Base-by-base conservation (phyloP, 768 basidiomycete genomes). In the Boletus huronensis region DNA sequence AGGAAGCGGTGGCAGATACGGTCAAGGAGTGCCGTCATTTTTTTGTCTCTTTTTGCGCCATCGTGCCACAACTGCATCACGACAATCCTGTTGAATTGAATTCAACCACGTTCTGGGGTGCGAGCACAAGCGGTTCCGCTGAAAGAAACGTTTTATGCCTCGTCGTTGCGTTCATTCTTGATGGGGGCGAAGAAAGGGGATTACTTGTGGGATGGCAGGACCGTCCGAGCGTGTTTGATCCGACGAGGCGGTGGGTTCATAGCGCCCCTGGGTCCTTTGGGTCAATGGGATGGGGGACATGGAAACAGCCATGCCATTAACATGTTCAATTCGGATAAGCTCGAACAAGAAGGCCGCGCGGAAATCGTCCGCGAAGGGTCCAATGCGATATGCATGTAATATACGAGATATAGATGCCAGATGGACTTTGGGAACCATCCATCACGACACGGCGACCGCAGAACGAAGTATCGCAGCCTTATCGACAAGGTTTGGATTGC, bases 71-170 rank as follows among this genome's bases (percentile, higher is more conserved):
- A 6, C 6, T 7, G 7, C 21, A 52, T 52, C 59, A 46, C 45
- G 51, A 52, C 45, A 57, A 41, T 43, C 51, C 39, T 29, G 19
- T 57, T 35, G 19, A 35, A 36, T 25, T 43, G 28, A 38, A 48
- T 34, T 8, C 19, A n/a, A 34, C 55, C 68, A 68, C 68, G 67
- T 68, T 70, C 54, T 49, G 60, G 67, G 67, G 68, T 67, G 55
- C 50, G 17, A 63, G 45, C 29, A 8, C 47, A 54, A 50, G 46
- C 68, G 59, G 65, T 26, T 41, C 65, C 65, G 63, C 47, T 28
- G 40, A 46, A 49, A 35, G 35, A 50, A 34, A 40, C 13, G 35
- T 25, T 48, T 35, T 13, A 11, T 43, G 40, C 21, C 48, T 50
- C 10, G 35, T 53, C 42, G n/a, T 26, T 10, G 35, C 7, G 16